These are phyloP conservation scores for Aphanomyces stellatus DNA, from an alignment of 352 stramenopile species.

Conservation along the genomic window DNA sequence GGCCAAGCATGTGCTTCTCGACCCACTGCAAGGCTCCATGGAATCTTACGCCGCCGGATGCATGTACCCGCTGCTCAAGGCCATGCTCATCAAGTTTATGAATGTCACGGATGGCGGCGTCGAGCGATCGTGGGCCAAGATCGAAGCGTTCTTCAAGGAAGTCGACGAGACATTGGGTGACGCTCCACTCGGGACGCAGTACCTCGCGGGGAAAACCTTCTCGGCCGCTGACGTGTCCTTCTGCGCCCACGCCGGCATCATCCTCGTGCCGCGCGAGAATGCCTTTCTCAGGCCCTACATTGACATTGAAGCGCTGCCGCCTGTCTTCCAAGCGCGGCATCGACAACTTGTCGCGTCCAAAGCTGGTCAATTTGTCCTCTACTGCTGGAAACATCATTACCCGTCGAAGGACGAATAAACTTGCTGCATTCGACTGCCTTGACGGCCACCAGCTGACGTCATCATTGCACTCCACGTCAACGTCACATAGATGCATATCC, in stretches of 20 bases:
- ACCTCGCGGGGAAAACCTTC: slow-evolving; percentile 31
- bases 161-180: slow-evolving; percentile 28
- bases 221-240: slow-evolving; percentile 43
- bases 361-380: not conserved
- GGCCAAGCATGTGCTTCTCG: not conserved
- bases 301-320: slow-evolving; percentile 20
- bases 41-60: not conserved
- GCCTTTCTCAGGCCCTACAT: slow-evolving; percentile 28
- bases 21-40: not conserved
- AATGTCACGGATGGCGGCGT: slow-evolving; percentile 26
- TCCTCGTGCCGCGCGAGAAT: slow-evolving; percentile 32
- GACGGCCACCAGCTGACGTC: no score
- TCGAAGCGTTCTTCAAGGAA: slow-evolving; percentile 25
- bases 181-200: slow-evolving; percentile 28
- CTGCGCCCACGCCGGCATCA: slow-evolving; percentile 34
- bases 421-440: not conserved
- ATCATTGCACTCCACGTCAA: no score
- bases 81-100: slow-evolving; percentile 24
- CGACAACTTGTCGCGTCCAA: not conserved
- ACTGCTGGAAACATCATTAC: not conserved
- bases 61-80: slow-evolving; percentile 26
- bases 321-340: slow-evolving; percentile 18
- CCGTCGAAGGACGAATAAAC: not conserved
- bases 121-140: slow-evolving; percentile 24
- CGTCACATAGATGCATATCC: no score